These are phyloP conservation scores for Boechera stricta DNA, from an alignment of 345 rosid species.

Conservation along the genomic window DNA sequence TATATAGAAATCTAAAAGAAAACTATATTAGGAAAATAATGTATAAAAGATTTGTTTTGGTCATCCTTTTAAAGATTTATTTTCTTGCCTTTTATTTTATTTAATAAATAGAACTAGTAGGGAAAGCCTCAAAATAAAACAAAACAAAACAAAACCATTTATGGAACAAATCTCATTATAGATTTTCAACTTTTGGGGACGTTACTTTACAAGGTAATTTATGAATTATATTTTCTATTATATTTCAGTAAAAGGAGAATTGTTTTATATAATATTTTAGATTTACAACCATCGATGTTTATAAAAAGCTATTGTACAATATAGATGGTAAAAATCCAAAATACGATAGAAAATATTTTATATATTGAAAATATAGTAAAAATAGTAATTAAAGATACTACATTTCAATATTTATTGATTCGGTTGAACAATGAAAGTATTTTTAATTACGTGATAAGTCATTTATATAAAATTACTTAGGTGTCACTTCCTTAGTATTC, in stretches of 20 bases:
- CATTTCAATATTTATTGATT: neutral
- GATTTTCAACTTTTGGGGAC: slow-evolving; percentile 22
- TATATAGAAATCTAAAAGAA: neutral
- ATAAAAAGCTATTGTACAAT: neutral
- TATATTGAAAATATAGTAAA: neutral
- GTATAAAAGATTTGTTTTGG: neutral
- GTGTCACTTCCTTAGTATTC: neutral
- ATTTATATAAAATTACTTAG: neutral
- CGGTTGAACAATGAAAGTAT: neutral
- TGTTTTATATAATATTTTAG: neutral
- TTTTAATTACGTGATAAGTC: neutral
- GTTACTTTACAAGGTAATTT: slow-evolving; percentile 4
- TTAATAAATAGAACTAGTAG: neutral
- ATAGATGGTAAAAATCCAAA: neutral
- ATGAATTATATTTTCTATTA: neutral
- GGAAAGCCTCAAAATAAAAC: neutral
- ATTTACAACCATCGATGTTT: neutral
- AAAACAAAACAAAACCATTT: slow-evolving; percentile 29
- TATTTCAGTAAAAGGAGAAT: neutral
- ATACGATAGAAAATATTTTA: neutral
- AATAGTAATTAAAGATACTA: neutral
- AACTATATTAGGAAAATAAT: neutral
- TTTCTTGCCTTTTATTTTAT: neutral
- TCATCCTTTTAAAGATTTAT: neutral
- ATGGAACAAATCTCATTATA: slow-evolving; percentile 33